phyloP scores from a whole-genome alignment of 345 rosid species.

The Citrus sinensis region DVS_A1.0 CM039165.1:28575501-28576000 shows the following conservation, averaged over 20 bases:
- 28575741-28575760: conserved; percentile 32
- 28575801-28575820: conserved; percentile 39
- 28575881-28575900: not conserved
- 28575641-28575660: not conserved
- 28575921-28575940: conserved; percentile 15
- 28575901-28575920: conserved; percentile 5
- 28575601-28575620: not conserved
- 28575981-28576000: conserved; percentile 31
- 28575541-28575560: not conserved
- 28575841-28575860: conserved; percentile 51
- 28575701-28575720: conserved; percentile 40
- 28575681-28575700: conserved; percentile 29
- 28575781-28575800: conserved; percentile 47
- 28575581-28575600: not conserved
- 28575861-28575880: conserved; percentile 10
- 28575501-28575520: not conserved
- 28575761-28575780: conserved; percentile 34
- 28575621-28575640: not conserved
- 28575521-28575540: not conserved
- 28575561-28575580: not conserved
- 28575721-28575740: conserved; percentile 32
- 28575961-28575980: conserved; percentile 34
- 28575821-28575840: conserved; percentile 55
- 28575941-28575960: conserved; percentile 56
- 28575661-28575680: conserved; percentile 5